phyloP scores from a whole-genome alignment of 306 rosid species.

The Hippophae tibetana region DNA sequence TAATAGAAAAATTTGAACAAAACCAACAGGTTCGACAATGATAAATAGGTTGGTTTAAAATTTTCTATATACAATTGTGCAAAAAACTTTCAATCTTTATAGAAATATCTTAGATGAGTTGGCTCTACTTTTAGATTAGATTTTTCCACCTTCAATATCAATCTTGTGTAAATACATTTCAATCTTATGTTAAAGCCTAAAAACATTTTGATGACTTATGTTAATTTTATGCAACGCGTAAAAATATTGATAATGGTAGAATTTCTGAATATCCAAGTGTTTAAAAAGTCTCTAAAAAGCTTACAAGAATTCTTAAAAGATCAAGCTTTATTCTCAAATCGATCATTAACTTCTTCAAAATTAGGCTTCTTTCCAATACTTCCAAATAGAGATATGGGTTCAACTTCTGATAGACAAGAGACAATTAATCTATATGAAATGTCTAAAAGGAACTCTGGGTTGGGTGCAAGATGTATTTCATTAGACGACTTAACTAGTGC shows the following conservation, averaged over 20 bases:
- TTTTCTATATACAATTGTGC: slow-evolving; percentile 56
- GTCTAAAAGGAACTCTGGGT: no score
- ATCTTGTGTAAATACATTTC: slow-evolving; percentile 48
- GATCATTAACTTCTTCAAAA: slow-evolving; percentile 7
- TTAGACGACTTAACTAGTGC: no score
- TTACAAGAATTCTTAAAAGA: slow-evolving; percentile 67
- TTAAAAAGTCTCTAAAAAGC: slow-evolving; percentile 63
- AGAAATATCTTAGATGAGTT: slow-evolving; percentile 61
- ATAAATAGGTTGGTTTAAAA: slow-evolving; percentile 36
- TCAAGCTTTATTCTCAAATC: slow-evolving; percentile 45
- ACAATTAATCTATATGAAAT: no score
- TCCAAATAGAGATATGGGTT: no score
- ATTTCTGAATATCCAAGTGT: slow-evolving; percentile 79
- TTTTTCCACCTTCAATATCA: slow-evolving; percentile 54
- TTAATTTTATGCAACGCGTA: slow-evolving; percentile 41
- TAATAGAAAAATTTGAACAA: slow-evolving; percentile 54
- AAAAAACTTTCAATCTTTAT: slow-evolving; percentile 70
- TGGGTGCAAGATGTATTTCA: no score
- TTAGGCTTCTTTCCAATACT: slow-evolving; percentile 1
- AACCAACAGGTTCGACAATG: slow-evolving; percentile 55
- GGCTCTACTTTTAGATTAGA: slow-evolving; percentile 53
- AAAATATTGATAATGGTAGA: slow-evolving; percentile 56
- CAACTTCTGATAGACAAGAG: no score
- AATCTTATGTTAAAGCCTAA: slow-evolving; percentile 56
- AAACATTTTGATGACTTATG: slow-evolving; percentile 69